phyloP scores from a whole-genome alignment of 345 rosid species.

The Euclidium syriacum region DNA sequence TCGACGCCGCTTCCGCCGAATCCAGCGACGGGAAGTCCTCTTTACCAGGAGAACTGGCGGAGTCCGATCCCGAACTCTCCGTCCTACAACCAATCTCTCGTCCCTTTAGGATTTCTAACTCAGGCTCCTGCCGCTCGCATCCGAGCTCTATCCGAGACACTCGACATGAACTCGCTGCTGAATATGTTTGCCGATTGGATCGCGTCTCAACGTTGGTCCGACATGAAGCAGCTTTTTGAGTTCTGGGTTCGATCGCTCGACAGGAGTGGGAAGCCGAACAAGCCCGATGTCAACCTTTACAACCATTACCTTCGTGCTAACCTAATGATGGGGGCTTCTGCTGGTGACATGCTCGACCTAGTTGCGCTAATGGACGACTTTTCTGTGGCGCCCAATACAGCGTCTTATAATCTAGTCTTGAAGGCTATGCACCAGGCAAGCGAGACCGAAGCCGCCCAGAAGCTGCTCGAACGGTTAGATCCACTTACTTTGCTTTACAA shows the following conservation, averaged over 20 bases:
- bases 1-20: slow-evolving; percentile 73
- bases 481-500: background rate
- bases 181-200: slow-evolving; percentile 70
- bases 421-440: slow-evolving; percentile 67
- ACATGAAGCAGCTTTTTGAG: slow-evolving; percentile 74
- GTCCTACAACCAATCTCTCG: slow-evolving; percentile 34
- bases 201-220: slow-evolving; percentile 73
- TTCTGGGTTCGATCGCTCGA: slow-evolving; percentile 77
- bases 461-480: slow-evolving; percentile 70
- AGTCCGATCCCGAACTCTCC: slow-evolving; percentile 38
- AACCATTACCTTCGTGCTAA: slow-evolving; percentile 85
- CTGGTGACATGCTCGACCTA: slow-evolving; percentile 61
- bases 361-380: slow-evolving; percentile 66
- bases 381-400: slow-evolving; percentile 60
- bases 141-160: slow-evolving; percentile 41
- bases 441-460: slow-evolving; percentile 66
- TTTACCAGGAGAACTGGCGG: slow-evolving; percentile 81
- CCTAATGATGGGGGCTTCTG: slow-evolving; percentile 56
- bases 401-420: slow-evolving; percentile 68
- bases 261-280: slow-evolving; percentile 71
- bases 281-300: slow-evolving; percentile 65
- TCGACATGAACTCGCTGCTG: slow-evolving; percentile 44
- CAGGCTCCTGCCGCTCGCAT: slow-evolving; percentile 34
- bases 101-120: slow-evolving; percentile 39
- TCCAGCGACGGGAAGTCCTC: slow-evolving; percentile 84